Base-by-base conservation (phyloP, 192 early-diverging fungal species). In the Coemansia sp. region DNA sequence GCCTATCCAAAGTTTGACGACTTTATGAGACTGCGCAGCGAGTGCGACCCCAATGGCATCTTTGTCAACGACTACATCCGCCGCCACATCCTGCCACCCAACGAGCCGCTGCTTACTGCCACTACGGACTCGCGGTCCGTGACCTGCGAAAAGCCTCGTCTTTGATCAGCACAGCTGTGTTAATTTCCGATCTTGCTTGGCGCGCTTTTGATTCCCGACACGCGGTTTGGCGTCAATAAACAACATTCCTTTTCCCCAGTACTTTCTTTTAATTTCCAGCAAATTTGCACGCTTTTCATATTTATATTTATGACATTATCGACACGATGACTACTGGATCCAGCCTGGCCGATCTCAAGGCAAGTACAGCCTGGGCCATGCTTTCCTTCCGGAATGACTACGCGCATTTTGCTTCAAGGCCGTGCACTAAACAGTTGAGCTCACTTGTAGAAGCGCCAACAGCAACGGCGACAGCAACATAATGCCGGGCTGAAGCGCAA, bases 1-100 rank as follows among this genome's bases (percentile, higher is more conserved):
- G 65, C 81, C 0, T 93, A 93, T 63, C 92, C 92, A 7, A 84
- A 82, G 60, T 85, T 92, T 60, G 45, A 74, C 22, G 79, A 86
- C 32, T 93, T 91, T 71, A 42, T 82, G 22, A 36, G 61, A 36
- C 64, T 91, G 27, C 85, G 89, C 17, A 42, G 77, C 19, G 31
- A 67, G 45, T 63, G 91, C 60, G 92, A 93, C 81, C 92, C 92
- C 0, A 58, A 86, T 22, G 84, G 85, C 43, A 69, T 92, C 24
- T 92, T 93, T 75, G 66, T 92, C 36, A 93, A 93, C 56, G 79
- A 89, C 43, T 92, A 93, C 57, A 74, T 93, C 2, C 64, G 77
- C 3, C 68, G 89, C 35, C 90, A 91, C 53, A 24, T 93, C 1
- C 46, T 82, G 37, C 70, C 79, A n/a, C 79, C 79, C 5, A 32